phyloP scores from a whole-genome alignment of 306 rosid genomes.

The Psophocarpus tetragonolobus region DNA sequence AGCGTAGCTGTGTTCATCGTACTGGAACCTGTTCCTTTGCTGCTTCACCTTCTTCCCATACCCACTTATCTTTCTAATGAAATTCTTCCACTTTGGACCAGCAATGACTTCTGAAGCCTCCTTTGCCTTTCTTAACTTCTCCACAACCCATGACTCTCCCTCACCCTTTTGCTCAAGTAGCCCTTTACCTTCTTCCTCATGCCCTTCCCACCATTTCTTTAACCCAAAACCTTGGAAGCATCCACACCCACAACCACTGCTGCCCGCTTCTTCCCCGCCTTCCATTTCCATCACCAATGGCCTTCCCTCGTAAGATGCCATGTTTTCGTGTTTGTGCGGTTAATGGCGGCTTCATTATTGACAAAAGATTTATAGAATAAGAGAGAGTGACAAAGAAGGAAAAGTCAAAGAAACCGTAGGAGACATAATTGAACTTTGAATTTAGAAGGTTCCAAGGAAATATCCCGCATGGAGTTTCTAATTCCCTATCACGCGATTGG shows the following conservation, averaged over 20 bases:
- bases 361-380: conserved; percentile 27
- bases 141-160: conserved; percentile 51
- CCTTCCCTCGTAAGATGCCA: conserved; percentile 46
- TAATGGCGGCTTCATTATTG: not conserved
- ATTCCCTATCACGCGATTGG: not conserved
- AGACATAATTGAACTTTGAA: conserved; percentile 30
- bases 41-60: conserved; percentile 33
- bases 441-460: conserved; percentile 28
- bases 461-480: not conserved
- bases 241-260: conserved; percentile 49
- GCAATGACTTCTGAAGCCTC: conserved; percentile 61
- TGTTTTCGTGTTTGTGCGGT: conserved; percentile 5
- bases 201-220: conserved; percentile 32
- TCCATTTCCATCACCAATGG: conserved; percentile 43
- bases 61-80: conserved; percentile 64
- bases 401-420: conserved; percentile 43
- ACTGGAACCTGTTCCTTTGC: conserved; percentile 47
- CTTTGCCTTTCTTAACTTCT: conserved; percentile 48
- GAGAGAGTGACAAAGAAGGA: conserved; percentile 22
- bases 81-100: conserved; percentile 80
- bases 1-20: conserved; percentile 73
- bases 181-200: conserved; percentile 18
- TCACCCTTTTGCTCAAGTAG: conserved; percentile 30
- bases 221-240: conserved; percentile 47
- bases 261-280: conserved; percentile 29